Evolutionary conservation across 768 basidiomycete species (phyloP).

Genomic region (Lentinula raphanica): DNA sequence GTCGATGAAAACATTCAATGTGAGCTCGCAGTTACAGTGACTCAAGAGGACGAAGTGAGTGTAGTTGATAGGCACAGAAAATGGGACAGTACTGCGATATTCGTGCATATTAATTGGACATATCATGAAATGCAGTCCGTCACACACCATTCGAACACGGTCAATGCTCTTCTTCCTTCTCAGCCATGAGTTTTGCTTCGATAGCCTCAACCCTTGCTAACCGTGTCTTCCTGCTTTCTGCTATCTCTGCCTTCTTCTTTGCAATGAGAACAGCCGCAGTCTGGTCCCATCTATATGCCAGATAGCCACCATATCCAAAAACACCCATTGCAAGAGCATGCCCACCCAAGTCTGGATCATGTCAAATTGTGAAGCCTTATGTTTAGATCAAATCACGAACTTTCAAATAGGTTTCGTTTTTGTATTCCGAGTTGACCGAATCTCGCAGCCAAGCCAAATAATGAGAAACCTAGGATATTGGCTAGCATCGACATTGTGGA

Average conservation of each 20-base stretch:
- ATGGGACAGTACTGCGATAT: neutral
- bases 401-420: constrained; percentile 70
- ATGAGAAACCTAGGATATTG: constrained; percentile 72
- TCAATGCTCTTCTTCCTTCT: neutral
- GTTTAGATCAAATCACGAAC: constrained; percentile 43
- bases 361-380: neutral
- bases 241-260: constrained; percentile 57
- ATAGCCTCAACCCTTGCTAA: constrained; percentile 26
- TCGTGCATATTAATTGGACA: neutral
- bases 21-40: no score
- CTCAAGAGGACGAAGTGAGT: no score
- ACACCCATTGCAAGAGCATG: constrained; percentile 64
- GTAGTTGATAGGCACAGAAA: no score
- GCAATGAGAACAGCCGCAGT: constrained; percentile 57
- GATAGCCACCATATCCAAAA: constrained; percentile 75
- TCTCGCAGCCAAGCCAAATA: constrained; percentile 78
- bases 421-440: constrained; percentile 87
- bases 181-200: constrained; percentile 10
- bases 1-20: no score
- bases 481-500: constrained; percentile 55
- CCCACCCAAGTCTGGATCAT: constrained; percentile 57
- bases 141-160: neutral
- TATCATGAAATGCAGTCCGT: neutral
- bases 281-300: constrained; percentile 62
- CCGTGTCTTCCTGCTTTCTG: constrained; percentile 40